Evolutionary conservation across 2,329 filamentous ascomycete genomes (phyloP).

Genomic region (Madurella mycetomatis): DNA sequence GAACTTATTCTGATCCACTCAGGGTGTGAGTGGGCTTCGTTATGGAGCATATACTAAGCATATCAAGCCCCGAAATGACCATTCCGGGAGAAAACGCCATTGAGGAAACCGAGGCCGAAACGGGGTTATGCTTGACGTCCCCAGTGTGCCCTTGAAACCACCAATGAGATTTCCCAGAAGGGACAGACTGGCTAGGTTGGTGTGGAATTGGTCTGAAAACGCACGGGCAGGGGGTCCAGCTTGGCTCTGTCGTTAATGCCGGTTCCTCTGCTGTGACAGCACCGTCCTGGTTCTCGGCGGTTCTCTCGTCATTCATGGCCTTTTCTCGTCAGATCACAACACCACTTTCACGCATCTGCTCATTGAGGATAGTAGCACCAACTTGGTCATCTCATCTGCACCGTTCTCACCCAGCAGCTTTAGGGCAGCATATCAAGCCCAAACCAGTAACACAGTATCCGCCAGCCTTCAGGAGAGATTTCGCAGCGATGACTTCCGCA

Average conservation of each 20-base stretch:
- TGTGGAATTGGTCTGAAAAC: too few relatives aligned
- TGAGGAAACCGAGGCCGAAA: too few relatives aligned
- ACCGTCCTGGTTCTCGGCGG: neutral
- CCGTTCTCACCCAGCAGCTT: neutral
- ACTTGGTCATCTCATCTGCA: neutral
- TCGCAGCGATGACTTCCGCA: slow-evolving; percentile 58
- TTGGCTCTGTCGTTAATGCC: neutral
- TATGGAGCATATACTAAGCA: too few relatives aligned
- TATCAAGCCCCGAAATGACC: too few relatives aligned
- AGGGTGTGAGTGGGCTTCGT: too few relatives aligned
- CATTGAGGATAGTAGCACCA: neutral
- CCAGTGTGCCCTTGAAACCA: too few relatives aligned
- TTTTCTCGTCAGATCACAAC: neutral
- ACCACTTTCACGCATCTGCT: neutral
- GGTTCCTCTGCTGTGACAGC: neutral
- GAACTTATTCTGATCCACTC: too few relatives aligned
- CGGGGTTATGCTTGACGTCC: too few relatives aligned
- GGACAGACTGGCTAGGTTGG: too few relatives aligned
- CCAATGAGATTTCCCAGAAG: too few relatives aligned
- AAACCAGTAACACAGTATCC: neutral
- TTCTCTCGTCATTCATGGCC: neutral
- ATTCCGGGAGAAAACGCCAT: too few relatives aligned
- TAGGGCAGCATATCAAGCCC: neutral
- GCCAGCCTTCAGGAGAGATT: slow-evolving; percentile 7
- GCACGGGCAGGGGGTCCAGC: too few relatives aligned